These are phyloP conservation scores for Aspergillus fumigatus DNA, from an alignment of 2,329 filamentous ascomycete genomes.

Conservation along the genomic window DNA sequence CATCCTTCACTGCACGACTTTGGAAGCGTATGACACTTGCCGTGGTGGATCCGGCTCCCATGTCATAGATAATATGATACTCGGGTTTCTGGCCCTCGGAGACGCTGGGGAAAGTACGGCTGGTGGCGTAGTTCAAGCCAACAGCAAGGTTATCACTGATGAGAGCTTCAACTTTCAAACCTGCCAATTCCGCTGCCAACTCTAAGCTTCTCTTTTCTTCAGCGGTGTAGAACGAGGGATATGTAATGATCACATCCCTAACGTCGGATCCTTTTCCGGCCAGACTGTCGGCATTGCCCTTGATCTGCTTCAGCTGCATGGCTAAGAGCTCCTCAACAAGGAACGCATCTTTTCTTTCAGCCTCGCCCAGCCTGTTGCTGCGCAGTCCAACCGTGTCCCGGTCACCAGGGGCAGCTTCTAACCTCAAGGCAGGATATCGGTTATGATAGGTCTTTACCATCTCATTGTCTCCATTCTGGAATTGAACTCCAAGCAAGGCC, in stretches of 20 bases:
- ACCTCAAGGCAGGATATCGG: constrained; percentile 72
- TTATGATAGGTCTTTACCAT: constrained; percentile 65
- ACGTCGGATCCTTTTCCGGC: constrained; percentile 72
- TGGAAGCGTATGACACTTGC: constrained; percentile 89
- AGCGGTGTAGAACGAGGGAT: constrained; percentile 83
- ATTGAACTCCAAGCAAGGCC: constrained; percentile 71
- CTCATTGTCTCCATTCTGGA: constrained; percentile 37
- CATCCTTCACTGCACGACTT: constrained; percentile 80
- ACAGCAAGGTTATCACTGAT: constrained; percentile 89
- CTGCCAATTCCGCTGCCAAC: constrained; percentile 80
- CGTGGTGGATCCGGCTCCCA: constrained; percentile 93
- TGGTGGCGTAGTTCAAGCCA: constrained; percentile 91
- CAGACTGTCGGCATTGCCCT: constrained; percentile 77
- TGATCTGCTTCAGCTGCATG: constrained; percentile 92
- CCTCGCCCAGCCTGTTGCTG: constrained; percentile 63
- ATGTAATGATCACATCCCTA: constrained; percentile 79
- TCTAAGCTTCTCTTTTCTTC: constrained; percentile 86
- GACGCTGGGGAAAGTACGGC: constrained; percentile 79
- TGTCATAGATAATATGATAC: constrained; percentile 90
- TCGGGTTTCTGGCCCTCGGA: constrained; percentile 82
- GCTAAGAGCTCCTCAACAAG: constrained; percentile 89
- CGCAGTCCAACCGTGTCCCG: constrained; percentile 75
- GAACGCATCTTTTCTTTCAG: constrained; percentile 59
- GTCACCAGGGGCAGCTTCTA: constrained; percentile 50
- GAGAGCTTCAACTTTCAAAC: constrained; percentile 76